These are phyloP conservation scores for Sugiyamaella boreocaroliniensis DNA, from an alignment of 805 yeast species.

Conservation along the genomic window DNA sequence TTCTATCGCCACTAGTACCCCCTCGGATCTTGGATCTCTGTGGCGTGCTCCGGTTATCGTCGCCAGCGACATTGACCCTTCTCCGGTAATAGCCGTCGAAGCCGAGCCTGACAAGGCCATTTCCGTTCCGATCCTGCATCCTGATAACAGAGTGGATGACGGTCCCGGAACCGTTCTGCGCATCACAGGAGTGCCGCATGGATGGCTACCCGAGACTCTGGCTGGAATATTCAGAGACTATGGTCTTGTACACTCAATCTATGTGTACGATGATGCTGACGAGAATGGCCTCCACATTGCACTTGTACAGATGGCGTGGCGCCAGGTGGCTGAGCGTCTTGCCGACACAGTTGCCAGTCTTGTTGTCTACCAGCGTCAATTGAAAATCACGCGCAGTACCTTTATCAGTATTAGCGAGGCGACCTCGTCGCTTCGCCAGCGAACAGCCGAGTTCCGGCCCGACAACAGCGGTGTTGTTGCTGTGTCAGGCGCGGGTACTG, in stretches of 20 bases:
- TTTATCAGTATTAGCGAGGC: background rate
- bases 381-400: background rate
- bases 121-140: background rate
- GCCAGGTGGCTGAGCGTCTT: slow-evolving; percentile 1
- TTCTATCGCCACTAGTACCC: no score
- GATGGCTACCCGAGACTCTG: slow-evolving; percentile 12
- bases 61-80: no score
- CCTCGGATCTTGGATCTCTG: no score
- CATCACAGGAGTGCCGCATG: slow-evolving; percentile 12
- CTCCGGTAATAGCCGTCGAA: no score
- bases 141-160: background rate
- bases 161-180: slow-evolving; percentile 5
- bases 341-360: background rate
- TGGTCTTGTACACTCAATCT: slow-evolving; percentile 9
- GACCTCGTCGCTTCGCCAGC: no score
- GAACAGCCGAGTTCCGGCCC: no score
- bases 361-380: background rate
- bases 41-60: no score
- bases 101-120: background rate
- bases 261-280: slow-evolving; percentile 11
- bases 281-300: slow-evolving; percentile 15
- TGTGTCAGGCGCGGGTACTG: no score
- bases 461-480: no score
- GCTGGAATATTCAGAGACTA: slow-evolving; percentile 9
- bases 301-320: slow-evolving; percentile 11